phyloP scores from a whole-genome alignment of 805 yeast species.

The Kodamaea kakaduensis region DNA sequence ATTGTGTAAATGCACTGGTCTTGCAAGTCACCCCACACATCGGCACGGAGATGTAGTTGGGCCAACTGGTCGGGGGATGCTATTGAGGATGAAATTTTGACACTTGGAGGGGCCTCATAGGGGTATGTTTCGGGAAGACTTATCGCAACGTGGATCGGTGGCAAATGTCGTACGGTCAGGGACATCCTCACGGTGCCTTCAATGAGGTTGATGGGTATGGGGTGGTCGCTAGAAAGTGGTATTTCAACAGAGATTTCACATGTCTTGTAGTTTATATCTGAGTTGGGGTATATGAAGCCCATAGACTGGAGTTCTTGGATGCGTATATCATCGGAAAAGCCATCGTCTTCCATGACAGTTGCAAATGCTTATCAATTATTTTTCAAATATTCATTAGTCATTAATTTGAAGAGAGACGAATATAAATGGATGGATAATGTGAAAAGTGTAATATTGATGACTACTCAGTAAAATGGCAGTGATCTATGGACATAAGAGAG shows the following conservation, averaged over 20 bases:
- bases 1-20: constrained; percentile 41
- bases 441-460: too few species aligned
- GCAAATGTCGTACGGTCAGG: constrained; percentile 22
- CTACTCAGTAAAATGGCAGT: too few species aligned
- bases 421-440: too few species aligned
- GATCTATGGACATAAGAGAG: too few species aligned
- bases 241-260: constrained; percentile 24
- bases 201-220: constrained; percentile 11
- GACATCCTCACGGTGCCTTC: constrained; percentile 1
- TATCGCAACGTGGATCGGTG: constrained; percentile 27
- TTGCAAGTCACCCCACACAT: constrained; percentile 31
- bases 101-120: constrained; percentile 18
- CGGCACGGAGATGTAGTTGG: constrained; percentile 13
- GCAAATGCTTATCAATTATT: too few species aligned
- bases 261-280: constrained; percentile 9
- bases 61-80: constrained; percentile 19
- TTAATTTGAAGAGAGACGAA: too few species aligned
- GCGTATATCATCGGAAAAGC: constrained; percentile 19
- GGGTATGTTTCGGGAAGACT: constrained; percentile 36
- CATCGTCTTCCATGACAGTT: too few species aligned
- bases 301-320: constrained; percentile 40
- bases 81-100: constrained; percentile 28
- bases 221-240: constrained; percentile 21
- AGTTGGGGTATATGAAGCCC: constrained; percentile 40
- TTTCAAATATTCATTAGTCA: too few species aligned